Evolutionary conservation across 768 basidiomycete species (phyloP), one percentile per base, ranked within the genome.

Genomic region (Porpolomopsis calyptriformis): DNA sequence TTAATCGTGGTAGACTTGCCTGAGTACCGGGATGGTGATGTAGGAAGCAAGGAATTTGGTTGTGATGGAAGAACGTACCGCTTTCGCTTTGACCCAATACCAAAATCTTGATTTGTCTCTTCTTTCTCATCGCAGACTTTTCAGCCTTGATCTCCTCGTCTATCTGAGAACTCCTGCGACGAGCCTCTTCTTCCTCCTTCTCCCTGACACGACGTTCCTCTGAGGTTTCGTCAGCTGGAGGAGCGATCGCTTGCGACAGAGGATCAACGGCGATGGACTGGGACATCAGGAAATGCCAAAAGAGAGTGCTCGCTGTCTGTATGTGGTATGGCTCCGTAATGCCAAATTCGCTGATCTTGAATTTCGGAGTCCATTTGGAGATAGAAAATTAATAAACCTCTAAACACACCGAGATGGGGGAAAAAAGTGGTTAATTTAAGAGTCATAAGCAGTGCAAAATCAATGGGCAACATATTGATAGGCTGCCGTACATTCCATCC

Each of bases 251-350:
- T 14, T 67, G 60, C 11, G 72, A 66, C 29, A 87, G 67, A 0
- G 84, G 84, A 64, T 86, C 84, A 12, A 29, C 3, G 11, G 25
- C 41, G n/a, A n/a, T n/a, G n/a, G n/a, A n/a, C n/a, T n/a, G n/a
- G n/a, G n/a, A n/a, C n/a, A n/a, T n/a, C n/a, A n/a, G n/a, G n/a
- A n/a, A n/a, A n/a, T n/a, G n/a, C n/a, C n/a, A n/a, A n/a, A n/a
- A n/a, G n/a, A n/a, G n/a, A n/a, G n/a, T n/a, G n/a, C n/a, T n/a
- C n/a, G n/a, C n/a, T n/a, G n/a, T n/a, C n/a, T n/a, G n/a, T n/a
- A n/a, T n/a, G n/a, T n/a, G n/a, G n/a, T n/a, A n/a, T n/a, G n/a
- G n/a, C n/a, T n/a, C n/a, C n/a, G n/a, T n/a, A n/a, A n/a, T n/a
- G 16, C 29, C 29, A 31, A 7, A 31, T 31, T 31, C 29, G 29